Evolutionary conservation across 176 grass and related monocot species (phyloP).

Genomic region (Pontederia crassipes): DNA sequence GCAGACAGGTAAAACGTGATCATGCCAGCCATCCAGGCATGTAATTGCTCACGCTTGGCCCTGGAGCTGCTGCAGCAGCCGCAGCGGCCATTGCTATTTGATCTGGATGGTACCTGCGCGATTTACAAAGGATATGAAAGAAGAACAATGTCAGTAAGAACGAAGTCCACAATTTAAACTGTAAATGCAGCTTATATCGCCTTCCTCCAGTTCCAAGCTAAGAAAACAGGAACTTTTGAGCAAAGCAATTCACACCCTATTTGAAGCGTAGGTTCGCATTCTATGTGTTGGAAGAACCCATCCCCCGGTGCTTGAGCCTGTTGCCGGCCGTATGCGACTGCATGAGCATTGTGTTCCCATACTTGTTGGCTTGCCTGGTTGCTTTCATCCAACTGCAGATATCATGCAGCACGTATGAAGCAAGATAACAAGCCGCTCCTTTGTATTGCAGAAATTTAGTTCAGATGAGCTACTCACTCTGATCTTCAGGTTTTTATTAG

Average conservation of each 20-base stretch:
- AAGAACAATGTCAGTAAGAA: background rate
- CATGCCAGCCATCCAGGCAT: slow-evolving; percentile 78
- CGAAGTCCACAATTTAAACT: background rate
- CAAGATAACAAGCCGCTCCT: background rate
- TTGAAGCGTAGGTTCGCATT: slow-evolving; percentile 76
- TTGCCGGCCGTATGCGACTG: slow-evolving; percentile 53
- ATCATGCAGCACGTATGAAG: background rate
- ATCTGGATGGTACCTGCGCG: slow-evolving; percentile 55
- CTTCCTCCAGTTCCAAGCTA: too few species aligned
- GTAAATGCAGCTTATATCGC: slow-evolving; percentile 2
- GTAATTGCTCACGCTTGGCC: slow-evolving; percentile 63
- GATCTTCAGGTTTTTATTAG: slow-evolving; percentile 70
- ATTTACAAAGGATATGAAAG: background rate
- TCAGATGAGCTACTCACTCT: slow-evolving; percentile 37
- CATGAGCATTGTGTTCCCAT: slow-evolving; percentile 57
- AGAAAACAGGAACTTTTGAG: too few species aligned
- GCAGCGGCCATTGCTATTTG: slow-evolving; percentile 35
- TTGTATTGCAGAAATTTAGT: background rate
- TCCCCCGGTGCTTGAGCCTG: slow-evolving; percentile 49
- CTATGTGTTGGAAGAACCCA: slow-evolving; percentile 72
- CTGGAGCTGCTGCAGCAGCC: slow-evolving; percentile 7
- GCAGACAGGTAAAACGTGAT: background rate
- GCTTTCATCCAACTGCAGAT: slow-evolving; percentile 68
- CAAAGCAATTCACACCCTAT: slow-evolving; percentile 35
- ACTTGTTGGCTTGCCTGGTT: slow-evolving; percentile 46